phyloP scores from a whole-genome alignment of 306 rosid genomes.

The Begonia fuchsioides region DNA sequence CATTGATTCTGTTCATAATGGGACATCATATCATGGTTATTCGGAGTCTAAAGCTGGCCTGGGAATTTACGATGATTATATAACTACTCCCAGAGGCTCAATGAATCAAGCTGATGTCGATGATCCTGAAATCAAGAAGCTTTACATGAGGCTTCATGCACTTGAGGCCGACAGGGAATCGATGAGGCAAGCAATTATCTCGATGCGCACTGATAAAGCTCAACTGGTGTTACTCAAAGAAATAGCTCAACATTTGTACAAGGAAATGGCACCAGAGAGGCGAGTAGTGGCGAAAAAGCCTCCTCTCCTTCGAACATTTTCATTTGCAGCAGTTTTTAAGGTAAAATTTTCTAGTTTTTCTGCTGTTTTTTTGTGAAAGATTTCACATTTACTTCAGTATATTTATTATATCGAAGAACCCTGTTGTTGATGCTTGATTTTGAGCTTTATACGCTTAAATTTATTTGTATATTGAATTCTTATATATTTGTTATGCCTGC shows the following conservation, averaged over 20 bases:
- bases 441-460: too few species aligned
- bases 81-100: slow-evolving; percentile 38
- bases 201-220: slow-evolving; percentile 89
- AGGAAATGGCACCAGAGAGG: slow-evolving; percentile 58
- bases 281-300: slow-evolving; percentile 37
- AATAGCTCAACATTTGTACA: slow-evolving; percentile 86
- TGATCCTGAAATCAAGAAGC: slow-evolving; percentile 80
- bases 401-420: too few species aligned
- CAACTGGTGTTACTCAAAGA: slow-evolving; percentile 84
- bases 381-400: too few species aligned
- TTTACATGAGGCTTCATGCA: slow-evolving; percentile 87
- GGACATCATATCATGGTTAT: slow-evolving; percentile 36
- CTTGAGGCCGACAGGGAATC: slow-evolving; percentile 99
- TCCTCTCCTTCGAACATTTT: slow-evolving; percentile 19
- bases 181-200: slow-evolving; percentile 83
- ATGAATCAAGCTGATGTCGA: slow-evolving; percentile 31
- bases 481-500: too few species aligned
- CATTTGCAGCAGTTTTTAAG: slow-evolving; percentile 52
- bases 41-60: slow-evolving; percentile 34
- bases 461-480: too few species aligned
- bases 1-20: slow-evolving; percentile 69
- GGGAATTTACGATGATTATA: slow-evolving; percentile 36
- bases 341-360: too few species aligned
- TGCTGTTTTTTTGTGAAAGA: too few species aligned
- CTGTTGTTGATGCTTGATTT: too few species aligned